phyloP scores from a whole-genome alignment of 2,329 filamentous ascomycete species.

The Pestalotiopsis sp. region DNA sequence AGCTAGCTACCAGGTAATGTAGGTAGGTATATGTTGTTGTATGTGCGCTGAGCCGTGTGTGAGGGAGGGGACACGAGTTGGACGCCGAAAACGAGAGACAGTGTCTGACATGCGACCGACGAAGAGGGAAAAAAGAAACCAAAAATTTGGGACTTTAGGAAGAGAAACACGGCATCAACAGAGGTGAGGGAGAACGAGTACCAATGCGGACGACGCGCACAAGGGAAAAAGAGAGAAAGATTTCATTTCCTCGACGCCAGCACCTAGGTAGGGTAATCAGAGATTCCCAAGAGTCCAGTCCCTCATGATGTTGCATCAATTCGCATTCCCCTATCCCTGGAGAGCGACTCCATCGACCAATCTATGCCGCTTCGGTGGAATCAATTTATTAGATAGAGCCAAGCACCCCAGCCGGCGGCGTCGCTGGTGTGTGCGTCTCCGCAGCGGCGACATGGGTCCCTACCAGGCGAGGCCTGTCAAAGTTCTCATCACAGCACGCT shows the following conservation, averaged over 20 bases:
- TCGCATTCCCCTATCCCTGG: conserved; percentile 12
- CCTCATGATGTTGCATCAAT: conserved; percentile 5
- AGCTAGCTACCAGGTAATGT: not conserved
- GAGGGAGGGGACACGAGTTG: not conserved
- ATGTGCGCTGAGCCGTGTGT: not conserved
- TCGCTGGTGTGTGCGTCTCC: conserved; percentile 9
- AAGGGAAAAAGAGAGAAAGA: not conserved
- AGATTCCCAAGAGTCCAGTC: not conserved
- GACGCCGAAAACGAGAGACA: conserved; percentile 8
- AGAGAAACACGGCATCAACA: conserved; percentile 4
- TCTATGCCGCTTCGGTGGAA: conserved; percentile 12
- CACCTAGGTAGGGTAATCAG: not conserved
- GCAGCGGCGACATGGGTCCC: not conserved
- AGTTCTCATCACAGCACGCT: not conserved
- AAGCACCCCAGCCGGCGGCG: not conserved
- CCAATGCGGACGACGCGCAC: not conserved
- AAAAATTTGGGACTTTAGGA: not conserved
- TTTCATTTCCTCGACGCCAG: not conserved
- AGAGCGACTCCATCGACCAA: not conserved
- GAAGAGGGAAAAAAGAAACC: not conserved
- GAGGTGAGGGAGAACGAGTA: conserved; percentile 2
- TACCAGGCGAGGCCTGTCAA: conserved; percentile 3
- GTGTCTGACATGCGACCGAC: conserved; percentile 5
- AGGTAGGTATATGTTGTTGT: not conserved
- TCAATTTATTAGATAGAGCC: conserved; percentile 14